These are phyloP conservation scores for Hypoxylon perforatum DNA, from an alignment of 495 filamentous ascomycete species.

Conservation along the genomic window DNA sequence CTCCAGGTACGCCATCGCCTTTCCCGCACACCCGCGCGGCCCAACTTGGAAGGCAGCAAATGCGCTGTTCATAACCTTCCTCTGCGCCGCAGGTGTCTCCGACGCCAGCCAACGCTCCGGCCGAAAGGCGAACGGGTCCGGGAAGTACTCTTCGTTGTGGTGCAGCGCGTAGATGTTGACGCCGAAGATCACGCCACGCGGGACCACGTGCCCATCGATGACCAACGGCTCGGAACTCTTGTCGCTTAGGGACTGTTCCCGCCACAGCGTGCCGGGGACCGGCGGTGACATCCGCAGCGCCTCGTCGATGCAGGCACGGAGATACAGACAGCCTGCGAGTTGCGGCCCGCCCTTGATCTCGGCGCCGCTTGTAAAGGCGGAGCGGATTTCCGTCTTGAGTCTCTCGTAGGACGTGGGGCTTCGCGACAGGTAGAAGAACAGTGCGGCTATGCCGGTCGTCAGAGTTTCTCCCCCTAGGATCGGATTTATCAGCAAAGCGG, in stretches of 20 bases:
- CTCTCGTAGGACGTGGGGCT: conserved; percentile 53
- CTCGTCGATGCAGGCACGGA: conserved; percentile 66
- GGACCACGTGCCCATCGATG: no score
- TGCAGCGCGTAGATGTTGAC: no score
- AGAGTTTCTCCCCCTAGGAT: conserved; percentile 16
- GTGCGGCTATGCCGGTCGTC: conserved; percentile 3
- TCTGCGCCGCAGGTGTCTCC: no score
- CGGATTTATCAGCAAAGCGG: neutral
- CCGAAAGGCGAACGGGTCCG: no score
- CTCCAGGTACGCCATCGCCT: conserved; percentile 53
- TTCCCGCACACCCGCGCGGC: conserved; percentile 29
- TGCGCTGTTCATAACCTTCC: conserved; percentile 38
- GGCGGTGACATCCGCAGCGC: conserved; percentile 67
- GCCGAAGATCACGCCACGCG: no score
- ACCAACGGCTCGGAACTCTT: no score
- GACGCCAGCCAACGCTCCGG: no score
- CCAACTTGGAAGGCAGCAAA: neutral
- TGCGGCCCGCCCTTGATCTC: conserved; percentile 53
- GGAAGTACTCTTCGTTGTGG: no score
- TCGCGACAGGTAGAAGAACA: conserved; percentile 27
- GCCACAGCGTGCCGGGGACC: conserved; percentile 57
- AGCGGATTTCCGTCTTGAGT: conserved; percentile 52
- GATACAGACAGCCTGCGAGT: conserved; percentile 60
- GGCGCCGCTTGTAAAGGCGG: conserved; percentile 48
- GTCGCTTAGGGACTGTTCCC: no score